Conservation (phyloP, 306 rosid species). For the Elaeagnus macrophylla region DNA sequence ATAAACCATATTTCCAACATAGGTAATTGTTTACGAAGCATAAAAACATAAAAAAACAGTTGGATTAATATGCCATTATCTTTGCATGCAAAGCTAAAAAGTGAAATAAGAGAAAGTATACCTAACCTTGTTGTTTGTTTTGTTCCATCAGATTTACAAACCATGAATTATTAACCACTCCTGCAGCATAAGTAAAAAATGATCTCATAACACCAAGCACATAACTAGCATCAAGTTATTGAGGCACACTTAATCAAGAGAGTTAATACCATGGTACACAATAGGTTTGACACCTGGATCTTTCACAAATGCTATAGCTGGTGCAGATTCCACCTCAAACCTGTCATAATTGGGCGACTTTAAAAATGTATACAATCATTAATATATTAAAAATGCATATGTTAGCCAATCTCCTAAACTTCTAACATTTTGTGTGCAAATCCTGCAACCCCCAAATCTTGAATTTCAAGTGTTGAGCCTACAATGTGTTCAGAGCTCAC, state of each 20-base stretch:
- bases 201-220: constrained; percentile 17
- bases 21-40: neutral
- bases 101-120: neutral
- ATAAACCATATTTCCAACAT: too few relatives aligned
- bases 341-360: constrained; percentile 28
- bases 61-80: neutral
- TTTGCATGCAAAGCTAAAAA: neutral
- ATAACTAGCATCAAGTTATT: constrained; percentile 13
- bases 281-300: constrained; percentile 87
- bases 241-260: constrained; percentile 8
- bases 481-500: too few relatives aligned
- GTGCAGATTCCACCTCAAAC: constrained; percentile 87
- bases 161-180: constrained; percentile 40
- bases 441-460: too few relatives aligned
- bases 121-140: constrained; percentile 68
- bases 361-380: too few relatives aligned
- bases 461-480: too few relatives aligned
- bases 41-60: neutral
- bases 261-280: constrained; percentile 61
- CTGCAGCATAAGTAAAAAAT: constrained; percentile 34
- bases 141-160: constrained; percentile 61
- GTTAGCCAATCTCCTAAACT: too few relatives aligned
- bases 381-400: too few relatives aligned
- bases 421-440: too few relatives aligned
- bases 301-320: constrained; percentile 78